Percentiles rank a stretch among this genome's conserved stretches.
These are phyloP conservation scores for Solanum ahanhuiri DNA, from an alignment of 257 asterid species.

Conservation along the genomic window DNA sequence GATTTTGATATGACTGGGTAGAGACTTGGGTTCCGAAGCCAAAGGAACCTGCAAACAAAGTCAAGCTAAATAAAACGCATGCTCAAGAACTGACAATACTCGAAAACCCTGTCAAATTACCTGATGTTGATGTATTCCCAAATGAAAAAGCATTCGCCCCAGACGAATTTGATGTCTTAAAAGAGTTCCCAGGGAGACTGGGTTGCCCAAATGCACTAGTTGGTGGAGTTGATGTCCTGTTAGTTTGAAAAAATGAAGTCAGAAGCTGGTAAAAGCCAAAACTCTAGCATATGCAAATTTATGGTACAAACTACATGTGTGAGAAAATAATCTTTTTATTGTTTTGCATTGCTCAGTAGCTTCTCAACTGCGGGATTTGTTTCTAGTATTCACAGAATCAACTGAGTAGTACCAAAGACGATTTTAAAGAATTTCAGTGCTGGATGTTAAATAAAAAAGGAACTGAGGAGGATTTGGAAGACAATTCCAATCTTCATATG, in stretches of 20 bases:
- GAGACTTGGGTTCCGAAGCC: constrained; percentile 30
- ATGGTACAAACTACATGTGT: neutral
- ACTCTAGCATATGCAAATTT: neutral
- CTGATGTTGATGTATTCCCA: constrained; percentile 25
- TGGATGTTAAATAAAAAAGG: neutral
- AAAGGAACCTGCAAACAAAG: constrained; percentile 29
- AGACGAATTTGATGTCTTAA: constrained; percentile 30
- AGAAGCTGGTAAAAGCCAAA: constrained; percentile 2
- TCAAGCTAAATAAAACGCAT: constrained; percentile 1
- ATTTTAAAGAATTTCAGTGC: neutral
- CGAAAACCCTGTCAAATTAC: neutral
- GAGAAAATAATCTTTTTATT: neutral
- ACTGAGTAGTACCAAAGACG: neutral
- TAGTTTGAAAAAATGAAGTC: constrained; percentile 5
- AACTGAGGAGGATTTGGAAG: neutral
- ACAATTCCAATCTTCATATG: neutral
- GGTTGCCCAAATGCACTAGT: constrained; percentile 55
- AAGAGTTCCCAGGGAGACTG: constrained; percentile 32
- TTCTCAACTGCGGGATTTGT: neutral
- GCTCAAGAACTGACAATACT: neutral
- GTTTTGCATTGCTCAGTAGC: neutral
- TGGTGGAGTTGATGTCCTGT: constrained; percentile 51
- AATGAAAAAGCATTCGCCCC: constrained; percentile 27
- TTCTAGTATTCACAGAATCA: neutral
- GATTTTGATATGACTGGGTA: constrained; percentile 27